Conservation (phyloP, 108 stramenopile genomes). For the Schizochytrium sp. region DNA sequence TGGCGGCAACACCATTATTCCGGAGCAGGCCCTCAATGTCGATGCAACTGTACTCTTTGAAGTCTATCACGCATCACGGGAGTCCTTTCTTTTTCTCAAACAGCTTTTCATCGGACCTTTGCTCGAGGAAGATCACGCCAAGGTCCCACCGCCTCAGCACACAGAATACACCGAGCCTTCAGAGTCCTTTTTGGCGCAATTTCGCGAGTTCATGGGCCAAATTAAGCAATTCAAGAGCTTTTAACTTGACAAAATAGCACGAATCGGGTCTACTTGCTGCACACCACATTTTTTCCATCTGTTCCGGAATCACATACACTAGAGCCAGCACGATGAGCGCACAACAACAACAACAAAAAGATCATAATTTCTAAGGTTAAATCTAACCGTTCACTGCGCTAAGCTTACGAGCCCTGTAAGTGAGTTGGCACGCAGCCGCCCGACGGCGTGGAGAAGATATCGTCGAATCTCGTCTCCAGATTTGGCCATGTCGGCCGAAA, state of each 20-base stretch:
- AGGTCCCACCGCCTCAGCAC: neutral
- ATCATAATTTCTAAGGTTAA: too few species aligned
- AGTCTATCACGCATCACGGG: constrained; percentile 33
- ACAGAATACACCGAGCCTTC: neutral
- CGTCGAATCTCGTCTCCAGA: neutral
- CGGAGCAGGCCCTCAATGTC: constrained; percentile 29
- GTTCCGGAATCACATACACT: neutral
- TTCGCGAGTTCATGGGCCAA: constrained; percentile 18
- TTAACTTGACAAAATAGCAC: neutral
- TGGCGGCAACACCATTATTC: constrained; percentile 31
- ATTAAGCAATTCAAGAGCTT: constrained; percentile 20
- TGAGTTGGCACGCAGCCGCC: neutral
- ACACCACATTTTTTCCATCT: neutral
- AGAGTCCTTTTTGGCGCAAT: constrained; percentile 21
- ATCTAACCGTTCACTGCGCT: neutral
- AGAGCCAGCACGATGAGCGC: too few species aligned
- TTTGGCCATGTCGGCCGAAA: neutral
- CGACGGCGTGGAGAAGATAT: neutral
- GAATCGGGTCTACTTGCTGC: neutral
- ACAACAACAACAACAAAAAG: too few species aligned
- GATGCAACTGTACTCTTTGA: constrained; percentile 32
- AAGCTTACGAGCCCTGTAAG: neutral
- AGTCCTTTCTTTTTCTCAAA: constrained; percentile 34
- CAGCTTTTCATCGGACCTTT: constrained; percentile 35
- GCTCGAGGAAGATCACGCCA: neutral